phyloP scores from a whole-genome alignment of 208 protist species.

The Lotmaria passim region DNA sequence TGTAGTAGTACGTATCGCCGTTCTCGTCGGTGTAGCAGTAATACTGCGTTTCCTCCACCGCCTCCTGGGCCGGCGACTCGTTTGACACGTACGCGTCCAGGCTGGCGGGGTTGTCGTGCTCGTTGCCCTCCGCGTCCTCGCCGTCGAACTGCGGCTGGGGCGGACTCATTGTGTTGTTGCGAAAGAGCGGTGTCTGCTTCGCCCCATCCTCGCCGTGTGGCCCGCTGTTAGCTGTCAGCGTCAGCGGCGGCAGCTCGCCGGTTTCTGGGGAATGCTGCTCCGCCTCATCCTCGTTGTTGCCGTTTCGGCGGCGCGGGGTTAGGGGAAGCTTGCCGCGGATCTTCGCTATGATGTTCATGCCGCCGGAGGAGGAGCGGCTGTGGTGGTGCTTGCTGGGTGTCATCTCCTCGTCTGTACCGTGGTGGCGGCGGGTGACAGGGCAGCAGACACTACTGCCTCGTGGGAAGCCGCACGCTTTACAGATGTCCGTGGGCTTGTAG shows the following conservation, averaged over 20 bases:
- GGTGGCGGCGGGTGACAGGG: conserved; percentile 48
- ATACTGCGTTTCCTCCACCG: conserved; percentile 38
- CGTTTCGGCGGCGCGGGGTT: not conserved
- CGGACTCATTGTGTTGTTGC: conserved; percentile 14
- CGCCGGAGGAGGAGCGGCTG: conserved; percentile 12
- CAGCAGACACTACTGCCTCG: conserved; percentile 56
- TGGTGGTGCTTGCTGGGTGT: conserved; percentile 9
- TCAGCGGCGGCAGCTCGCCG: conserved; percentile 1
- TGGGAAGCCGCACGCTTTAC: conserved; percentile 41
- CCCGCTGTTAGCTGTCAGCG: not conserved
- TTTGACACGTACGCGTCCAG: conserved; percentile 3
- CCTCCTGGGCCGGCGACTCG: conserved; percentile 2
- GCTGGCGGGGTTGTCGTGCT: conserved; percentile 2
- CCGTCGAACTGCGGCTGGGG: conserved; percentile 1
- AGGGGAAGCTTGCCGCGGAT: conserved; percentile 24
- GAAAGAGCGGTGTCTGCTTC: not conserved
- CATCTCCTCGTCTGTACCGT: conserved; percentile 51
- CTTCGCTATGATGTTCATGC: conserved; percentile 16
- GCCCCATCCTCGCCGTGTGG: not conserved
- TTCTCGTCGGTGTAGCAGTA: conserved; percentile 68
- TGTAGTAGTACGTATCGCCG: conserved; percentile 53
- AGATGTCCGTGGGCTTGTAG: conserved; percentile 41
- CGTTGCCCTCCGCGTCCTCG: conserved; percentile 11
- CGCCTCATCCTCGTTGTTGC: conserved; percentile 15
- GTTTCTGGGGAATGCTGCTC: not conserved